These are phyloP conservation scores for Fusarium hainanense DNA, from an alignment of 2,329 filamentous ascomycete genomes.

Conservation along the genomic window DNA sequence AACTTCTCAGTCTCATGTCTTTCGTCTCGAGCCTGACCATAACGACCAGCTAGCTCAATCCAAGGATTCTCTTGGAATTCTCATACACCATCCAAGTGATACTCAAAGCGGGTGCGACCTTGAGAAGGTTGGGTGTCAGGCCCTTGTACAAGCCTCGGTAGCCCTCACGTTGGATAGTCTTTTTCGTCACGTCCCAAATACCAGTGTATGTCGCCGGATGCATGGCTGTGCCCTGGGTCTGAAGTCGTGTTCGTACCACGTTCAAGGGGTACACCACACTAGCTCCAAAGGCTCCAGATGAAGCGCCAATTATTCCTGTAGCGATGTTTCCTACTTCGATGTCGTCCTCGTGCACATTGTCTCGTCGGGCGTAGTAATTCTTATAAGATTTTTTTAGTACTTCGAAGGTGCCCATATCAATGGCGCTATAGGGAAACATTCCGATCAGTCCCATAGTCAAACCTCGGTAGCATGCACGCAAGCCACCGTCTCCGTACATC, in stretches of 20 bases:
- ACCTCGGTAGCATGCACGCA: slow-evolving; percentile 86
- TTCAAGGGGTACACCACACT: slow-evolving; percentile 97
- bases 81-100: slow-evolving; percentile 96
- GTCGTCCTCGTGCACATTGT: slow-evolving; percentile 84
- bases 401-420: slow-evolving; percentile 96
- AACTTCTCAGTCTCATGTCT: slow-evolving; percentile 7
- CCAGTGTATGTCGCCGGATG: slow-evolving; percentile 92
- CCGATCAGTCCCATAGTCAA: slow-evolving; percentile 93
- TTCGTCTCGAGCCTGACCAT: not conserved
- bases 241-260: slow-evolving; percentile 87
- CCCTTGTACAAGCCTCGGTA: slow-evolving; percentile 91
- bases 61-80: slow-evolving; percentile 81
- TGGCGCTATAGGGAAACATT: slow-evolving; percentile 98
- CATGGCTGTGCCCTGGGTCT: slow-evolving; percentile 93
- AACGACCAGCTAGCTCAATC: slow-evolving; percentile 56
- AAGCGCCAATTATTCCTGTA: slow-evolving; percentile 89
- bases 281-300: slow-evolving; percentile 90
- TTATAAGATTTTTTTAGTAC: slow-evolving; percentile 83
- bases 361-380: slow-evolving; percentile 73
- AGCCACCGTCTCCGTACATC: slow-evolving; percentile 82
- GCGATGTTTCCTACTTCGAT: slow-evolving; percentile 82
- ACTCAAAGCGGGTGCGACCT: slow-evolving; percentile 94
- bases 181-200: slow-evolving; percentile 86
- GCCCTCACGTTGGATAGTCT: slow-evolving; percentile 86
- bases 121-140: slow-evolving; percentile 92